Conservation (phyloP, 495 filamentous ascomycete species). For the Clohesyomyces aquaticus region DNA sequence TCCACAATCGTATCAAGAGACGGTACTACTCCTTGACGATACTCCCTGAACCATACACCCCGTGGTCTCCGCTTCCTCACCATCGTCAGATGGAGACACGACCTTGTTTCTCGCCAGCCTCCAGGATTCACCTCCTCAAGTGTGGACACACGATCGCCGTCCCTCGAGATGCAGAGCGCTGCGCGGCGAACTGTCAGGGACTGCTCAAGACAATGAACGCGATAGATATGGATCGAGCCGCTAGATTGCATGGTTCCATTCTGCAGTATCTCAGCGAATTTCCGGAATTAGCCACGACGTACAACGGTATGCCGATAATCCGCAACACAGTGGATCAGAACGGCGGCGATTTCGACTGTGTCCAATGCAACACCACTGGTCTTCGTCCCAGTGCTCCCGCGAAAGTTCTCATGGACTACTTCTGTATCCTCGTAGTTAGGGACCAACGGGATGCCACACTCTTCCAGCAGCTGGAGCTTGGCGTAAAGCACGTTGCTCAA, state of each 20-base stretch:
- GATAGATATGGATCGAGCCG: neutral
- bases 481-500: neutral
- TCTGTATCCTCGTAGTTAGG: neutral
- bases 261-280: neutral
- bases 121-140: slow-evolving; percentile 13
- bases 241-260: neutral
- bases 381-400: neutral
- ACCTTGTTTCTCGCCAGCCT: slow-evolving; percentile 4
- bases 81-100: slow-evolving; percentile 23
- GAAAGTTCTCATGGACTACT: neutral
- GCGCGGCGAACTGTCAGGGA: slow-evolving; percentile 17
- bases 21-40: slow-evolving; percentile 19
- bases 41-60: neutral
- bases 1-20: neutral
- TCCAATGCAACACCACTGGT: neutral
- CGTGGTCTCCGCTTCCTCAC: slow-evolving; percentile 8
- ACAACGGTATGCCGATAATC: neutral
- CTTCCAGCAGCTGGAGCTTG: neutral
- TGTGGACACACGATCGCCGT: slow-evolving; percentile 25
- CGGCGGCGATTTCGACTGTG: neutral
- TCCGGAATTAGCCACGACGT: neutral
- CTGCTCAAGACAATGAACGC: slow-evolving; percentile 1
- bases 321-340: neutral
- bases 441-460: neutral
- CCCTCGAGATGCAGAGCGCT: slow-evolving; percentile 11